phyloP scores from a whole-genome alignment of 805 yeast species.

The Suhomyces prunicola region DNA sequence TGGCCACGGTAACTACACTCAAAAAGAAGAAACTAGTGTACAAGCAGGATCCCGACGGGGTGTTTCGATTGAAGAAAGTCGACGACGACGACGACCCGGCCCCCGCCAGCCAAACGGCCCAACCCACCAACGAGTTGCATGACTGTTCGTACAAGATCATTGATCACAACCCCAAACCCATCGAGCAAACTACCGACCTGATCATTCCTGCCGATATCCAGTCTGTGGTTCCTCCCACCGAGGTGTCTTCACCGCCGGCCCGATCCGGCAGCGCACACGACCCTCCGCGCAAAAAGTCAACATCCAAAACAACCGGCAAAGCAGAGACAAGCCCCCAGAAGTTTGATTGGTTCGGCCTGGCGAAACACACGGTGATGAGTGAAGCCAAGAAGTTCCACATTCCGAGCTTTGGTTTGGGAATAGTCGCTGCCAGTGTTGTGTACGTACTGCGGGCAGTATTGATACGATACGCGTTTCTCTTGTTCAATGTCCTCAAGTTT shows the following conservation, averaged over 20 bases:
- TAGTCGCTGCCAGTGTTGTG: slow-evolving; percentile 19
- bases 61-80: slow-evolving; percentile 32
- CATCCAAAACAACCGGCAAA: neutral
- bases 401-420: slow-evolving; percentile 29
- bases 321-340: neutral
- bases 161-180: neutral
- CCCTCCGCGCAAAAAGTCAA: neutral
- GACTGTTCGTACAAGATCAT: slow-evolving; percentile 29
- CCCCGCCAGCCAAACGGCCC: neutral
- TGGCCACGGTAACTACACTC: slow-evolving; percentile 12
- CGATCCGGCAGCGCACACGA: neutral
- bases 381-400: slow-evolving; percentile 16
- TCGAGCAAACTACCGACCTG: neutral
- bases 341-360: neutral
- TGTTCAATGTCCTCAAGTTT: slow-evolving; percentile 19
- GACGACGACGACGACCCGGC: slow-evolving; percentile 7
- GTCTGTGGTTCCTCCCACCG: neutral
- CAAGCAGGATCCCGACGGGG: slow-evolving; percentile 39
- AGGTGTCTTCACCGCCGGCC: neutral
- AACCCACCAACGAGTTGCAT: slow-evolving; percentile 26
- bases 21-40: slow-evolving; percentile 31
- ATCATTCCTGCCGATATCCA: neutral
- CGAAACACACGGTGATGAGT: neutral
- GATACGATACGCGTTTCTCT: slow-evolving; percentile 15
- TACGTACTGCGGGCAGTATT: slow-evolving; percentile 22